A percentile compares a stretch with the other conserved stretches of the same genome.
Conservation (phyloP, 2,329 filamentous ascomycete species). For the Fusarium albidum region DNA sequence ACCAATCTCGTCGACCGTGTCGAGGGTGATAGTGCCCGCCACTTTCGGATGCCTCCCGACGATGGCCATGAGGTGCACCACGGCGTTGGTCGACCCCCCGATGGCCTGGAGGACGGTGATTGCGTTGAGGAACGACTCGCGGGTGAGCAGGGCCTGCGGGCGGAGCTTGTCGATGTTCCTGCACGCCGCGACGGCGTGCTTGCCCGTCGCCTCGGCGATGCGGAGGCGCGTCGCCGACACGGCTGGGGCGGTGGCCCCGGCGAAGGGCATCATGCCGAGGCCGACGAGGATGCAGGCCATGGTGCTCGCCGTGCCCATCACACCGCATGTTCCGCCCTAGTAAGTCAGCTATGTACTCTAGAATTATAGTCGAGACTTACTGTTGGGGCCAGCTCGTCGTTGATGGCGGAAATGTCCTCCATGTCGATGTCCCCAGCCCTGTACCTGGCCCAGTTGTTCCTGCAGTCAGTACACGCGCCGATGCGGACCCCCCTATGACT, state of each 20-base stretch:
- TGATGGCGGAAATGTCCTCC: conserved; percentile 74
- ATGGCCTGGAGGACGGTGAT: conserved; percentile 87
- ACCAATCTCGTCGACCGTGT: conserved; percentile 81
- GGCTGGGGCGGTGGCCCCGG: conserved; percentile 80
- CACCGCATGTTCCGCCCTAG: conserved; percentile 79
- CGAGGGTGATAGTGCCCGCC: conserved; percentile 69
- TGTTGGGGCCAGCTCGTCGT: conserved; percentile 77
- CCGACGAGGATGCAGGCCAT: conserved; percentile 87
- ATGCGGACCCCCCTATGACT: conserved; percentile 70
- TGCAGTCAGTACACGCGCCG: conserved; percentile 78
- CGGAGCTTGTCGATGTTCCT: conserved; percentile 72
- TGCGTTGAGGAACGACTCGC: conserved; percentile 82
- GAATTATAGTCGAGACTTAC: conserved; percentile 68
- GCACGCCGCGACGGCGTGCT: conserved; percentile 72
- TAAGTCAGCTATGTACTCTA: not conserved
- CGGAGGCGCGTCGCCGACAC: conserved; percentile 81
- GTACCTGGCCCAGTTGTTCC: conserved; percentile 77
- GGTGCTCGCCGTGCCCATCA: conserved; percentile 92
- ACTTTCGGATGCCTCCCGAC: conserved; percentile 75
- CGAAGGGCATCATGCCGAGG: conserved; percentile 81
- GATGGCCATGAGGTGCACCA: conserved; percentile 88
- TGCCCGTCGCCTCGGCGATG: conserved; percentile 77
- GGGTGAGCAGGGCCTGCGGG: conserved; percentile 75
- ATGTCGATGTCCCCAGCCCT: conserved; percentile 72
- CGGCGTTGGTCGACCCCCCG: conserved; percentile 85